These are phyloP conservation scores for Pisolithus microcarpus DNA, from an alignment of 768 basidiomycete species.

Conservation along the genomic window DNA sequence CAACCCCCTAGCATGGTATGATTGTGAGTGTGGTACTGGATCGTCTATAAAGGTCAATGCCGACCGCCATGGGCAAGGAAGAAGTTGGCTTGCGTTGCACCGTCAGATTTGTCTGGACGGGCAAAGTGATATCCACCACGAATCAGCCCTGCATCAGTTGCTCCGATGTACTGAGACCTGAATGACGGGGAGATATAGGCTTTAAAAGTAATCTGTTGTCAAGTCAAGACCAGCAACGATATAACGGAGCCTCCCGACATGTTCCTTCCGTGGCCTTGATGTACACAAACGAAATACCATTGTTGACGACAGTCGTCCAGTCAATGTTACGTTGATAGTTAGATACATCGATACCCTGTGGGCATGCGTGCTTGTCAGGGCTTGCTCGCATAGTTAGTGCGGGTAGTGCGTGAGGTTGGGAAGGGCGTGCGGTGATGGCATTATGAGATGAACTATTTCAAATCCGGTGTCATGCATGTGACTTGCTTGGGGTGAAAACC, in stretches of 20 bases:
- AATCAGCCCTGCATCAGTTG: conserved; percentile 49
- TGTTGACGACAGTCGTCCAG: conserved; percentile 44
- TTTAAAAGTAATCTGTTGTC: conserved; percentile 15
- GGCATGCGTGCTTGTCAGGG: conserved; percentile 28
- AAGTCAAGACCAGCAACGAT: background rate
- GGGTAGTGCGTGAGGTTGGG: no score
- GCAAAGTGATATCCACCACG: conserved; percentile 60
- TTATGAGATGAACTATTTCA: no score
- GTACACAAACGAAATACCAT: conserved; percentile 49
- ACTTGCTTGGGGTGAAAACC: no score
- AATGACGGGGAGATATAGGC: conserved; percentile 26
- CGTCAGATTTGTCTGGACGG: conserved; percentile 44
- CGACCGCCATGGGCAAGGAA: conserved; percentile 52
- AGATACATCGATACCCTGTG: conserved; percentile 52
- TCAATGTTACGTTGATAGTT: conserved; percentile 41
- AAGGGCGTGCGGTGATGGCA: no score
- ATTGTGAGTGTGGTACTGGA: background rate
- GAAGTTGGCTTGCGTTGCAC: conserved; percentile 52
- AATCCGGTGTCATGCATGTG: no score
- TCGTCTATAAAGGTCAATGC: background rate
- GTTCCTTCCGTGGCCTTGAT: conserved; percentile 67
- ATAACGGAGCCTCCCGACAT: conserved; percentile 24
- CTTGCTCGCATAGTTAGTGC: conserved; percentile 1
- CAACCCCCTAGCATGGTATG: conserved; percentile 36
- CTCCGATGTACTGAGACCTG: conserved; percentile 46